phyloP scores from a whole-genome alignment of 805 yeast species.

The Yamadazyma nakazawae region DNA sequence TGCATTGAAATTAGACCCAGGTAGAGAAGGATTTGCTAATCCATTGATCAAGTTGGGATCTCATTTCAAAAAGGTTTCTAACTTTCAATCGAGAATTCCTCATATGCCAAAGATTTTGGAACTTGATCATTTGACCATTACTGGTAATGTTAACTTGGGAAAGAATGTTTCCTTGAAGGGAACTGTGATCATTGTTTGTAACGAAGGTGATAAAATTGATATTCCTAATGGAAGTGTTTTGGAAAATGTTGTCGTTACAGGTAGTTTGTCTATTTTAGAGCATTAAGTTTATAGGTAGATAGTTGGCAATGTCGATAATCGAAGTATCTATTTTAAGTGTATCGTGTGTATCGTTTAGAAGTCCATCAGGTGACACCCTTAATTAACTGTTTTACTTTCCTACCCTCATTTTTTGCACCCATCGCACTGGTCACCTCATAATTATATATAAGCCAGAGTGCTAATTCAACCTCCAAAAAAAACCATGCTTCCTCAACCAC shows the following conservation, averaged over 20 bases:
- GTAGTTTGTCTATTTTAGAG: constrained; percentile 90
- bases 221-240: constrained; percentile 94
- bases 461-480: too few species aligned
- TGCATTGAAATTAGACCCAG: constrained; percentile 75
- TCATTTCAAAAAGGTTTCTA: constrained; percentile 92
- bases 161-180: constrained; percentile 90
- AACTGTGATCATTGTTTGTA: constrained; percentile 95
- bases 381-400: too few species aligned
- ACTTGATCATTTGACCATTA: constrained; percentile 94
- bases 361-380: too few species aligned
- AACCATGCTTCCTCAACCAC: constrained; percentile 58
- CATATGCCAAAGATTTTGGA: constrained; percentile 96
- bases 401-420: not conserved
- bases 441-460: too few species aligned
- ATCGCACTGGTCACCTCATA: not conserved
- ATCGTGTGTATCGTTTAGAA: too few species aligned
- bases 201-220: constrained; percentile 94
- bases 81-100: constrained; percentile 84
- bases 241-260: constrained; percentile 96
- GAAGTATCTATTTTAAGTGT: not conserved
- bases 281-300: constrained; percentile 43
- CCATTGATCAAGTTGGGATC: constrained; percentile 96
- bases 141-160: constrained; percentile 93
- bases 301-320: not conserved
- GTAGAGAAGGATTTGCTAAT: constrained; percentile 85